These are phyloP conservation scores for Talaromyces islandicus DNA, from an alignment of 2,329 filamentous ascomycete species.

Conservation along the genomic window DNA sequence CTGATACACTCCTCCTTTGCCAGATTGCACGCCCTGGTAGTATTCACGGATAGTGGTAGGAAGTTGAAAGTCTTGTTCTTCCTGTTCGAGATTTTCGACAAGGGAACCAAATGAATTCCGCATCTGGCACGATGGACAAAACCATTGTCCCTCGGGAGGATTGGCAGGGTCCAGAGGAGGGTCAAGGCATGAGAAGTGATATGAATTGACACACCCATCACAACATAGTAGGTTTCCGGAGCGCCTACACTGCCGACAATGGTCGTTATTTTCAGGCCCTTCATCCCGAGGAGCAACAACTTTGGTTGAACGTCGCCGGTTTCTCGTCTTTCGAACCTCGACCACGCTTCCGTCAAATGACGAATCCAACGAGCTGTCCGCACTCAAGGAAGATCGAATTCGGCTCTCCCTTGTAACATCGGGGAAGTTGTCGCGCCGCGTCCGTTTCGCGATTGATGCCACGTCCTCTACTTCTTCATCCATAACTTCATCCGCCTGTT, in stretches of 20 bases:
- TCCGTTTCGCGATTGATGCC: conserved; percentile 19
- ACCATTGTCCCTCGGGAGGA: conserved; percentile 71
- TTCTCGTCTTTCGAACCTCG: conserved; percentile 1
- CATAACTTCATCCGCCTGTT: conserved; percentile 23
- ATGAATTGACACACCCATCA: conserved; percentile 83
- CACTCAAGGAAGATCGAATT: conserved; percentile 19
- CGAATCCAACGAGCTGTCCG: background rate
- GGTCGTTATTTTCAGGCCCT: conserved; percentile 70
- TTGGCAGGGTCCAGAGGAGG: conserved; percentile 63
- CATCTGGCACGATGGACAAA: conserved; percentile 59
- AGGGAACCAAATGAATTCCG: conserved; percentile 58
- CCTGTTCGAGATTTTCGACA: conserved; percentile 59
- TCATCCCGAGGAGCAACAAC: conserved; percentile 9
- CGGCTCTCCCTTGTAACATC: conserved; percentile 19
- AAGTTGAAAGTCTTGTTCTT: conserved; percentile 65
- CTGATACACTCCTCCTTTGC: conserved; percentile 72
- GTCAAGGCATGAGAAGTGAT: conserved; percentile 84
- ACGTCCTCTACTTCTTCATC: conserved; percentile 19
- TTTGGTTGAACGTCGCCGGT: background rate
- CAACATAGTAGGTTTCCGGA: conserved; percentile 86
- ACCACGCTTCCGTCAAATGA: background rate
- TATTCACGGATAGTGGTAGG: conserved; percentile 65
- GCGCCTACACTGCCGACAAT: conserved; percentile 78
- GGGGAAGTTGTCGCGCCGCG: conserved; percentile 18
- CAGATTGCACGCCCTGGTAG: conserved; percentile 75